Conservation (phyloP, 257 asterid genomes). For the Salvia rosmarinus region DNA sequence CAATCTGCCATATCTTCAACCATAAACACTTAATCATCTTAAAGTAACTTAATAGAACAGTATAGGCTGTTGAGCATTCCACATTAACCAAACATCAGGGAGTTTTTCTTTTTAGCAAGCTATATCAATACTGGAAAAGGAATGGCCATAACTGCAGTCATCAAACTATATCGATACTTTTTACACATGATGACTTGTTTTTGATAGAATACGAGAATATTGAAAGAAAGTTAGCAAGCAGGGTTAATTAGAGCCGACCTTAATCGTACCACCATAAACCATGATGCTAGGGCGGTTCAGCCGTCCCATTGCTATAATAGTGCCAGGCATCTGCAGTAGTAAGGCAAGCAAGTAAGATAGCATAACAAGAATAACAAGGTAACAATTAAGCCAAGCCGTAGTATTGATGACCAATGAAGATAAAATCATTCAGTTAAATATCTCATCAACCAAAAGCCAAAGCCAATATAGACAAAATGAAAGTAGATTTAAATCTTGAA, state of each 20-base stretch:
- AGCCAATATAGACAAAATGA: not conserved
- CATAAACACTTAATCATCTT: conserved; percentile 6
- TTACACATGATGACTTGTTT: not conserved
- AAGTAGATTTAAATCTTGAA: not conserved
- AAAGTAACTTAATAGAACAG: not conserved
- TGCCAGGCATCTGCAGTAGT: conserved; percentile 92
- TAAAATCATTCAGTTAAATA: not conserved
- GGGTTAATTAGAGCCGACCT: conserved; percentile 55
- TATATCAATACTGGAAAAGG: not conserved
- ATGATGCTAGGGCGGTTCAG: conserved; percentile 96
- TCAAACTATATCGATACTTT: not conserved
- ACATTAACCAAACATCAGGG: not conserved
- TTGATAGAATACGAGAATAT: conserved; percentile 4
- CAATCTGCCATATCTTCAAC: conserved; percentile 9
- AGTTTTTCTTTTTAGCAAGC: not conserved
- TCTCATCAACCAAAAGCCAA: conserved; percentile 5
- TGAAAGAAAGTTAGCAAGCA: conserved; percentile 14
- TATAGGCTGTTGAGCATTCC: not conserved
- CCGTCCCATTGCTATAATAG: conserved; percentile 99
- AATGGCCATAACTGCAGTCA: conserved; percentile 5
- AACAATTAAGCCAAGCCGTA: no score
- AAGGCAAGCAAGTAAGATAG: conserved; percentile 11
- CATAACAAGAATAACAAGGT: conserved; percentile 1
- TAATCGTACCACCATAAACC: conserved; percentile 97
- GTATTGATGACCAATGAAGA: conserved; percentile 1